Percentiles rank a stretch among this genome's conserved stretches.
These are phyloP conservation scores for Viola odorata DNA, from an alignment of 345 rosid genomes.

Conservation along the genomic window DNA sequence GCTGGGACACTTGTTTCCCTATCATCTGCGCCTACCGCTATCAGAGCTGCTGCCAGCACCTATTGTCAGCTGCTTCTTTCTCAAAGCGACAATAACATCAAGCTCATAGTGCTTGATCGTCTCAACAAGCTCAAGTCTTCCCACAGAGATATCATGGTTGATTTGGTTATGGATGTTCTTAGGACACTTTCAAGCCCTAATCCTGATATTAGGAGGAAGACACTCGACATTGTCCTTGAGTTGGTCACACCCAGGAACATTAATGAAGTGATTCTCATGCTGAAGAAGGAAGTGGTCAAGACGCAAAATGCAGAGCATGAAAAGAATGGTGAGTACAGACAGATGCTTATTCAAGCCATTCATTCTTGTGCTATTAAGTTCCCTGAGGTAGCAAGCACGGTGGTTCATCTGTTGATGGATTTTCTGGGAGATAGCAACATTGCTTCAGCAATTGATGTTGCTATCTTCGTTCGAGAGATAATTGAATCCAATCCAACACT, in stretches of 20 bases:
- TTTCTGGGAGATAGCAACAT: constrained; percentile 84
- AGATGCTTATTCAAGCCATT: constrained; percentile 90
- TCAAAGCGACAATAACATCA: constrained; percentile 86
- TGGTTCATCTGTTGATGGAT: constrained; percentile 87
- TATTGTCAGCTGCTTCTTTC: constrained; percentile 78
- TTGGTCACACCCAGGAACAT: constrained; percentile 72
- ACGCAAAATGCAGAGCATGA: constrained; percentile 85
- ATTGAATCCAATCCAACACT: constrained; percentile 79
- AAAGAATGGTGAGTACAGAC: constrained; percentile 88
- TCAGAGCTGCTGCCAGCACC: constrained; percentile 77
- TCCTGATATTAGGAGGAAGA: constrained; percentile 77
- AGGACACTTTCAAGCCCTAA: constrained; percentile 90
- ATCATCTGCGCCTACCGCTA: constrained; percentile 86
- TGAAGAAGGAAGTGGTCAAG: constrained; percentile 91
- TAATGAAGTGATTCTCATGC: constrained; percentile 65
- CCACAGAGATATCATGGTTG: constrained; percentile 79
- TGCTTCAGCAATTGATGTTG: constrained; percentile 83
- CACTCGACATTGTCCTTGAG: constrained; percentile 78
- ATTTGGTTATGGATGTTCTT: constrained; percentile 82
- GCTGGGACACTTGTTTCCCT: constrained; percentile 78
- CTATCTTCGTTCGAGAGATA: constrained; percentile 73
- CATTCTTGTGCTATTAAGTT: constrained; percentile 86
- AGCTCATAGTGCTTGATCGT: constrained; percentile 81
- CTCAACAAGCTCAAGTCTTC: constrained; percentile 67
- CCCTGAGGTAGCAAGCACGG: constrained; percentile 93